These are phyloP conservation scores for Alternaria conjuncta DNA, from an alignment of 2,329 filamentous ascomycete species.

Conservation along the genomic window DNA sequence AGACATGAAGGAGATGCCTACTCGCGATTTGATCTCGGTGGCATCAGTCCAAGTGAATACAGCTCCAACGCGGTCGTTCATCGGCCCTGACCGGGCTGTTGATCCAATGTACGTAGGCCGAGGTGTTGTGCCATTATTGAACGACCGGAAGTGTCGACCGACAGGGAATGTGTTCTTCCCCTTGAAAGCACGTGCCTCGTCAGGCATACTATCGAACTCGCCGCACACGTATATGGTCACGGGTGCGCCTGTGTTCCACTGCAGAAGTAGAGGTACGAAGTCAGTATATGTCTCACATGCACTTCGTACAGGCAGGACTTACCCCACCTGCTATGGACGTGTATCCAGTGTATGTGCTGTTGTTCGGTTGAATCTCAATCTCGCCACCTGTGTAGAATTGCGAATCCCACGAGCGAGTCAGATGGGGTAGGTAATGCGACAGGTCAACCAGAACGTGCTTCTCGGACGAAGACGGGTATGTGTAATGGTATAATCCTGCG, in stretches of 20 bases:
- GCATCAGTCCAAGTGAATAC: conserved; percentile 56
- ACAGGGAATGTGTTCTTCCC: conserved; percentile 48
- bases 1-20: conserved; percentile 58
- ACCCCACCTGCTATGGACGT: conserved; percentile 44
- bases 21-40: conserved; percentile 55
- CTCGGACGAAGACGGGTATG: conserved; percentile 44
- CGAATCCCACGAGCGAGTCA: conserved; percentile 43
- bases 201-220: conserved; percentile 39
- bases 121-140: conserved; percentile 39
- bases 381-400: conserved; percentile 47
- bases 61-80: conserved; percentile 57
- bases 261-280: too few relatives aligned
- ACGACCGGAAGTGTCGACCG: conserved; percentile 41
- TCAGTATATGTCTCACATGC: not conserved
- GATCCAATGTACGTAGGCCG: conserved; percentile 37
- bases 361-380: conserved; percentile 41
- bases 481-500: conserved; percentile 48
- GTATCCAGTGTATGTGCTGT: conserved; percentile 40
- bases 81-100: conserved; percentile 37
- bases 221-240: too few relatives aligned
- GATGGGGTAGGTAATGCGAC: conserved; percentile 53
- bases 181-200: conserved; percentile 36
- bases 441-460: conserved; percentile 56
- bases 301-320: not conserved
- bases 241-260: too few relatives aligned